Conservation (phyloP, 2,329 filamentous ascomycete species). For the Phaeosphaeriaceae sp. region DNA sequence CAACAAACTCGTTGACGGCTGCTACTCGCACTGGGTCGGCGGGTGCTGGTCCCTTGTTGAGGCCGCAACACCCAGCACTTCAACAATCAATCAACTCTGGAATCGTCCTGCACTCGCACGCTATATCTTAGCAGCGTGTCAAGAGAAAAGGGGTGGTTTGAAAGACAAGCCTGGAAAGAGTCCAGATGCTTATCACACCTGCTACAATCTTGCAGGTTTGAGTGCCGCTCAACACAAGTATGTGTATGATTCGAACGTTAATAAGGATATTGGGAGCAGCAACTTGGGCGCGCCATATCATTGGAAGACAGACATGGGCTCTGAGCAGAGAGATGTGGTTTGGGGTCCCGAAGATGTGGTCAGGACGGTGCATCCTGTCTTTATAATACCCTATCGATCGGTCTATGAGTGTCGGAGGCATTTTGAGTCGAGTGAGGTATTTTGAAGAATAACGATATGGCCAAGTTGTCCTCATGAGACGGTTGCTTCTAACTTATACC, state of each 20-base stretch:
- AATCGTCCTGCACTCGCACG: constrained; percentile 83
- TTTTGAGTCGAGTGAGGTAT: constrained; percentile 66
- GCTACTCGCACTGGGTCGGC: constrained; percentile 98
- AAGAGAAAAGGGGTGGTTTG: constrained; percentile 79
- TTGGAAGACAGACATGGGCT: constrained; percentile 55
- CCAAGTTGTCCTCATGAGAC: no score
- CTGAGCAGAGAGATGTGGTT: constrained; percentile 59
- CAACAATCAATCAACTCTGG: constrained; percentile 62
- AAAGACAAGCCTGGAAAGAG: constrained; percentile 91
- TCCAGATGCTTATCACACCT: constrained; percentile 90
- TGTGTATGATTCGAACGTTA: constrained; percentile 52
- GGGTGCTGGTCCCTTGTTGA: constrained; percentile 93
- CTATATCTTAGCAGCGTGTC: constrained; percentile 90
- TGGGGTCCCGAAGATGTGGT: constrained; percentile 77
- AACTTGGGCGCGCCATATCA: constrained; percentile 51
- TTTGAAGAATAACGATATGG: constrained; percentile 54
- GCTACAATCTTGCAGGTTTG: constrained; percentile 87
- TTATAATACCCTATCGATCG: constrained; percentile 76
- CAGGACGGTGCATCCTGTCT: constrained; percentile 79
- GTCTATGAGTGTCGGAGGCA: constrained; percentile 71
- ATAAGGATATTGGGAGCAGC: constrained; percentile 32
- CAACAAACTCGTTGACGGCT: constrained; percentile 97
- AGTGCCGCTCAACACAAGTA: constrained; percentile 78
- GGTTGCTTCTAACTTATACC: no score
- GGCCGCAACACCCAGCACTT: constrained; percentile 63